Evolutionary conservation across 805 yeast genomes (phyloP).

Genomic region (Barnettozyma pratensis): DNA sequence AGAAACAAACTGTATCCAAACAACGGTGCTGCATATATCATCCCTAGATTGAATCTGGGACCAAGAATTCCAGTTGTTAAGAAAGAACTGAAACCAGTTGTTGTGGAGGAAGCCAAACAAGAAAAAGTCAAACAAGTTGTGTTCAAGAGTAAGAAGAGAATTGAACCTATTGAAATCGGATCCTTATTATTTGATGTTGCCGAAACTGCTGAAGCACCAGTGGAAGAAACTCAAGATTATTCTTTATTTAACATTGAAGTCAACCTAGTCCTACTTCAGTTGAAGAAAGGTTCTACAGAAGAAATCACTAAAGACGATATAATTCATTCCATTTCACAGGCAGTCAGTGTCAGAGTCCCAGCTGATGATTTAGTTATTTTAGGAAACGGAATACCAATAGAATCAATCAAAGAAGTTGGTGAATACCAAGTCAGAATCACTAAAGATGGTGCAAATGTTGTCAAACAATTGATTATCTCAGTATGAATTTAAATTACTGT

Average conservation of each 20-base stretch:
- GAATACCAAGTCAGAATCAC: slow-evolving; percentile 15
- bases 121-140: slow-evolving; percentile 1
- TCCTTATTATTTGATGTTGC: slow-evolving; percentile 21
- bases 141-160: slow-evolving; percentile 3
- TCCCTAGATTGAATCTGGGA: slow-evolving; percentile 21
- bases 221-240: slow-evolving; percentile 9
- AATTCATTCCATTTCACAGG: slow-evolving; percentile 7
- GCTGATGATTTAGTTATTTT: slow-evolving; percentile 12
- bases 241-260: slow-evolving; percentile 21
- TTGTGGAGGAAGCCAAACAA: slow-evolving; percentile 1
- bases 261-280: slow-evolving; percentile 9
- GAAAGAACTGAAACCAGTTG: slow-evolving; percentile 12
- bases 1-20: slow-evolving; percentile 65
- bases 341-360: slow-evolving; percentile 16
- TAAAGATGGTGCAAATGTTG: slow-evolving; percentile 11
- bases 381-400: slow-evolving; percentile 3
- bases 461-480: slow-evolving; percentile 15
- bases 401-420: slow-evolving; percentile 15
- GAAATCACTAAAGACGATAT: slow-evolving; percentile 13
- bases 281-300: slow-evolving; percentile 1
- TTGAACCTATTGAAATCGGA: slow-evolving; percentile 14
- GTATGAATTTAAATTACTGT: background rate
- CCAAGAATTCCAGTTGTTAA: slow-evolving; percentile 25
- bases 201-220: slow-evolving; percentile 6
- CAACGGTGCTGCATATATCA: slow-evolving; percentile 72